phyloP scores from a whole-genome alignment of 2,329 filamentous ascomycete species.

The Trichoderma arundinaceum region DNA sequence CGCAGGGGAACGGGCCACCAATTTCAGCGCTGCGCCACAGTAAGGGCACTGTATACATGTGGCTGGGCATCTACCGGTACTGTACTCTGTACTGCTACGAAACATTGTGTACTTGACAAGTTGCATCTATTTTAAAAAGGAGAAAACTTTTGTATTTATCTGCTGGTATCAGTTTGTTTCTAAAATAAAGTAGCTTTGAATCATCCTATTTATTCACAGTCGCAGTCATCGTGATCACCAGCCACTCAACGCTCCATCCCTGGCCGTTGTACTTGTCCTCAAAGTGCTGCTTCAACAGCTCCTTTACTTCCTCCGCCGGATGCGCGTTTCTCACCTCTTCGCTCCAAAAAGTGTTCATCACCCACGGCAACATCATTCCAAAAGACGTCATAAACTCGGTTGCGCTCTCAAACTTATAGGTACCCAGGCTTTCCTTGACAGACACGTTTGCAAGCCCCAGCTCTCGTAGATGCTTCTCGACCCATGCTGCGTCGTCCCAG shows the following conservation, averaged over 20 bases:
- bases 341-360: slow-evolving; percentile 48
- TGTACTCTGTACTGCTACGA: too few species aligned
- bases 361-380: slow-evolving; percentile 48
- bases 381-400: slow-evolving; percentile 46
- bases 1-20: background rate
- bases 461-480: slow-evolving; percentile 44
- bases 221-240: slow-evolving; percentile 39
- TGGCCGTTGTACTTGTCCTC: slow-evolving; percentile 47
- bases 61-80: background rate
- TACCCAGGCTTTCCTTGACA: slow-evolving; percentile 42
- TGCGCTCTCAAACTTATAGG: slow-evolving; percentile 42
- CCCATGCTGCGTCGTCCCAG: slow-evolving; percentile 50
- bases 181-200: too few species aligned
- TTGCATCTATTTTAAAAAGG: too few species aligned
- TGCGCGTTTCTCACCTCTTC: slow-evolving; percentile 47
- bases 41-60: background rate
- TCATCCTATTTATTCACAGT: slow-evolving; percentile 35
- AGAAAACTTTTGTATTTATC: too few species aligned
- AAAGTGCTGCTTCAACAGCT: slow-evolving; percentile 45
- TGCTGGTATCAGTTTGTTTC: too few species aligned
- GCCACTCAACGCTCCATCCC: slow-evolving; percentile 39
- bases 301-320: slow-evolving; percentile 46
- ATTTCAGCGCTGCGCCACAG: slow-evolving; percentile 6
- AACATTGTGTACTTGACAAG: too few species aligned
- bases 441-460: slow-evolving; percentile 49